Conservation (phyloP, 2,329 filamentous ascomycete species). For the Coniochaeta hoffmannii region DNA sequence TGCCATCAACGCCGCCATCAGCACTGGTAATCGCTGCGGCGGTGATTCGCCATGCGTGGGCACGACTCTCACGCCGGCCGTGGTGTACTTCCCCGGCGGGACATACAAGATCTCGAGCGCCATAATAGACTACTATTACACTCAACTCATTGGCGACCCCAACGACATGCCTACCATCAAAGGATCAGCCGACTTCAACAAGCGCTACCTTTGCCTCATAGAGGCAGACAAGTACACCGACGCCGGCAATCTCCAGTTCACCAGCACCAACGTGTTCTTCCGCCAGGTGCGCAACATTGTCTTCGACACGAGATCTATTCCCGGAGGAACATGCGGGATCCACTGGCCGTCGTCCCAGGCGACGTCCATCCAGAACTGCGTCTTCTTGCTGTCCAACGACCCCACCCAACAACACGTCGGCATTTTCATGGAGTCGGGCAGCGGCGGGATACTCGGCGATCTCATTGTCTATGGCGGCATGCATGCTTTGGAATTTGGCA, state of each 20-base stretch:
- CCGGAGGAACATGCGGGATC: slow-evolving; percentile 39
- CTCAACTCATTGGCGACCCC: slow-evolving; percentile 67
- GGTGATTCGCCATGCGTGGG: slow-evolving; percentile 25
- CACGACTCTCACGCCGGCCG: slow-evolving; percentile 20
- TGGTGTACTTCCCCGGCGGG: slow-evolving; percentile 21
- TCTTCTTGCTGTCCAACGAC: slow-evolving; percentile 41
- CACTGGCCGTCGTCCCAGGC: slow-evolving; percentile 66
- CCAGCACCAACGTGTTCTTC: slow-evolving; percentile 53
- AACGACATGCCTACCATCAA: slow-evolving; percentile 48
- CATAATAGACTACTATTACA: slow-evolving; percentile 71
- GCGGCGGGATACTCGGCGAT: slow-evolving; percentile 61
- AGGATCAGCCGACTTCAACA: slow-evolving; percentile 38
- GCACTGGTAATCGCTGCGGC: slow-evolving; percentile 33
- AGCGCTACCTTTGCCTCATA: slow-evolving; percentile 32
- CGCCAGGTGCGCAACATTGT: slow-evolving; percentile 51
- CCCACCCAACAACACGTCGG: slow-evolving; percentile 44
- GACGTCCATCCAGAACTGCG: slow-evolving; percentile 50
- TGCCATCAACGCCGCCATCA: slow-evolving; percentile 43
- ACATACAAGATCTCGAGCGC: slow-evolving; percentile 65
- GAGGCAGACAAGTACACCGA: slow-evolving; percentile 38
- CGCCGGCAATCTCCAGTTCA: slow-evolving; percentile 35
- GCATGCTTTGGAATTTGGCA: slow-evolving; percentile 50
- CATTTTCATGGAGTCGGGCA: slow-evolving; percentile 57
- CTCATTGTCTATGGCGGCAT: slow-evolving; percentile 64
- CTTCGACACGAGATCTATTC: slow-evolving; percentile 47